Conservation (phyloP, 352 stramenopile genomes). For the Pythium monospermum region DNA sequence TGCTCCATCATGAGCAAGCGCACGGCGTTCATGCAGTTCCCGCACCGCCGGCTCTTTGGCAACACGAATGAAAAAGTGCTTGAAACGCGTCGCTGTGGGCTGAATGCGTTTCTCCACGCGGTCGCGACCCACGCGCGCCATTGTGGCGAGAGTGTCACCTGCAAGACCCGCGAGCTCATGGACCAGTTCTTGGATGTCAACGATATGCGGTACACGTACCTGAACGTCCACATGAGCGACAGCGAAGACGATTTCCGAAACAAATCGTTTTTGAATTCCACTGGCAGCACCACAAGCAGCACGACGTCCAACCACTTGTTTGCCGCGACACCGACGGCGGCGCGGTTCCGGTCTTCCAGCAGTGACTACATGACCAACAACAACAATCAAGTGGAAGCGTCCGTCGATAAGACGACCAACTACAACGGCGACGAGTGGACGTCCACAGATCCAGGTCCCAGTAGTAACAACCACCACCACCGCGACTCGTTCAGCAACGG, state of each 20-base stretch:
- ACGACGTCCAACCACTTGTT: slow-evolving; percentile 18
- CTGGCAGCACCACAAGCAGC: slow-evolving; percentile 16
- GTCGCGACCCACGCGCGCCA: slow-evolving; percentile 74
- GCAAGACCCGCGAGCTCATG: slow-evolving; percentile 69
- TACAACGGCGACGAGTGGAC: neutral
- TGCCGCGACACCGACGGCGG: slow-evolving; percentile 9
- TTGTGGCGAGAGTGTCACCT: slow-evolving; percentile 64
- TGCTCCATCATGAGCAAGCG: slow-evolving; percentile 78
- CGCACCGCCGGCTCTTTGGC: slow-evolving; percentile 64
- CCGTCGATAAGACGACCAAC: neutral
- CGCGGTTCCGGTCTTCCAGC: neutral
- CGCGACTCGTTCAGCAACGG: slow-evolving; percentile 22
- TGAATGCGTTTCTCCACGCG: slow-evolving; percentile 73
- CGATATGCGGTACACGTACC: slow-evolving; percentile 86
- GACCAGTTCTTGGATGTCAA: slow-evolving; percentile 87
- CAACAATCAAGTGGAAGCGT: too few species aligned
- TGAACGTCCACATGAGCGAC: slow-evolving; percentile 80
- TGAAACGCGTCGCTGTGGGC: slow-evolving; percentile 59
- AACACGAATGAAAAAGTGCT: slow-evolving; percentile 73
- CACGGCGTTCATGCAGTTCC: slow-evolving; percentile 80
- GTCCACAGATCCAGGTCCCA: neutral
- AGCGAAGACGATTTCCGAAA: slow-evolving; percentile 35
- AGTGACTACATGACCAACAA: neutral
- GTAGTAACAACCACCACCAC: neutral
- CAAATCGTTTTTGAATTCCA: slow-evolving; percentile 31